phyloP scores from a whole-genome alignment of 331 rosid genomes.

The Stylosanthes scabra region DNA sequence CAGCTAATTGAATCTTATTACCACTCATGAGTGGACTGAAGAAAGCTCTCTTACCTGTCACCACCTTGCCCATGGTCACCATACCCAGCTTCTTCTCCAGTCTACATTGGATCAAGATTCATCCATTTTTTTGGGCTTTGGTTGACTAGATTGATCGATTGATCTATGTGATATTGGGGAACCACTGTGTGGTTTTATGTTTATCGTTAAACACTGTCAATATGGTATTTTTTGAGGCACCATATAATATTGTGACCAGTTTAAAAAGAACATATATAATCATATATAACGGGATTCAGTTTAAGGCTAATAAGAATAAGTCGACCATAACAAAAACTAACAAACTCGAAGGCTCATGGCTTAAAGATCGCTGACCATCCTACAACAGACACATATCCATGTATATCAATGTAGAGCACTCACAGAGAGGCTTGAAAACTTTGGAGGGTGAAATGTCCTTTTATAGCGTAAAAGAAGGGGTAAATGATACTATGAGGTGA shows the following conservation, averaged over 20 bases:
- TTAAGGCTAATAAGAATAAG: background rate
- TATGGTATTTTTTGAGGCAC: too few relatives aligned
- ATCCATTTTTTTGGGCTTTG: background rate
- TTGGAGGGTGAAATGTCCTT: conserved; percentile 24
- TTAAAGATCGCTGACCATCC: background rate
- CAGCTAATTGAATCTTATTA: conserved; percentile 80
- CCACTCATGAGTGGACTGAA: conserved; percentile 86
- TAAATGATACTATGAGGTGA: background rate
- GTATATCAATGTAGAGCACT: background rate
- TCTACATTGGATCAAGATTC: conserved; percentile 9
- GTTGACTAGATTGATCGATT: too few relatives aligned
- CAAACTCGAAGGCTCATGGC: background rate
- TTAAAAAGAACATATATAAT: too few relatives aligned
- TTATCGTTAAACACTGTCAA: background rate
- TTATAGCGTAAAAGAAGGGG: conserved; percentile 42
- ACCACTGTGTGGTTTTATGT: background rate
- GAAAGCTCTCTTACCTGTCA: conserved; percentile 88
- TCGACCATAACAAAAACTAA: too few relatives aligned
- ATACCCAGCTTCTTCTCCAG: too few relatives aligned
- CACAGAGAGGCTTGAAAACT: background rate
- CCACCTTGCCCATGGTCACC: background rate
- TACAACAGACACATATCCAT: background rate
- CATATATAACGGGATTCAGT: background rate
- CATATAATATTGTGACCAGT: too few relatives aligned
- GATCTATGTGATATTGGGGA: conserved; percentile 20